Evolutionary conservation across 2,329 filamentous ascomycete species (phyloP).

Genomic region (Elsinoe fawcettii): DNA sequence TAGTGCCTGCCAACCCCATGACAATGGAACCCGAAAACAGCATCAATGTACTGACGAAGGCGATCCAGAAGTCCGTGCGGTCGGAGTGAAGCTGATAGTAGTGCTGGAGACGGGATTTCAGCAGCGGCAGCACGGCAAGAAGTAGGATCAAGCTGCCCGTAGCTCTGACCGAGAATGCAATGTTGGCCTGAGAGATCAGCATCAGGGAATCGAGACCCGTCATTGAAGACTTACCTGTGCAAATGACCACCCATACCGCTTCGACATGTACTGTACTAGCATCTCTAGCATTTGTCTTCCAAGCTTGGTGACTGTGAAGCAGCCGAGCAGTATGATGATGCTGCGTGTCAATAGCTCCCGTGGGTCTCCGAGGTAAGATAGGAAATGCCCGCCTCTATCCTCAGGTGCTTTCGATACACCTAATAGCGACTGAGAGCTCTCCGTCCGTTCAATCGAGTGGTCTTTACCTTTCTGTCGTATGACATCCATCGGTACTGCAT

Average conservation of each 20-base stretch:
- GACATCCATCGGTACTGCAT: neutral
- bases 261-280: constrained; percentile 13
- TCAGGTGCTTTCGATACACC: too few species aligned
- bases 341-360: neutral
- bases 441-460: too few species aligned
- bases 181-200: neutral
- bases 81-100: neutral
- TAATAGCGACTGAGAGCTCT: too few species aligned
- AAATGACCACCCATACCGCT: constrained; percentile 5
- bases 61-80: constrained; percentile 1
- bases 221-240: neutral
- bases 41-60: neutral
- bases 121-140: neutral
- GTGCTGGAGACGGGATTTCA: neutral
- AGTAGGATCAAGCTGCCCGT: neutral
- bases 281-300: constrained; percentile 8
- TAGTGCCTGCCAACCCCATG: neutral
- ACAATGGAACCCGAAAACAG: neutral
- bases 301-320: neutral
- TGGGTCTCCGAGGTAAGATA: neutral
- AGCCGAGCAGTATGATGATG: neutral
- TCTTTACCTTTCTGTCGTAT: neutral
- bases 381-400: neutral
- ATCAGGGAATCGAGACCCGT: neutral
- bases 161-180: neutral